Conservation (phyloP, 2,329 filamentous ascomycete genomes). For the Fusarium praegraminearum region DNA sequence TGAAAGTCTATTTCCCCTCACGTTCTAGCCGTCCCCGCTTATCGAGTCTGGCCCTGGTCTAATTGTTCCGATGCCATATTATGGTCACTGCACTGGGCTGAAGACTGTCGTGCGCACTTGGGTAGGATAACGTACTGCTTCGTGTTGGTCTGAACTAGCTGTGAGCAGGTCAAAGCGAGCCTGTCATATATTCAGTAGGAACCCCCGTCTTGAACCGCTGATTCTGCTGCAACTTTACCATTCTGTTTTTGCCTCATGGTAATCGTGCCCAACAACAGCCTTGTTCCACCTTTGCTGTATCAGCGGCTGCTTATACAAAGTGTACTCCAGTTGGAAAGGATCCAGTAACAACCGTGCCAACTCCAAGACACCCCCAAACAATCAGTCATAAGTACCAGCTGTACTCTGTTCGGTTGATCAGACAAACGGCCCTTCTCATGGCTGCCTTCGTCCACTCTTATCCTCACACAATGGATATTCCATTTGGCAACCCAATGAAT, state of each 20-base stretch:
- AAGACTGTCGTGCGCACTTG: conserved; percentile 33
- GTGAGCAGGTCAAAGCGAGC: conserved; percentile 6
- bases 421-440: conserved; percentile 16
- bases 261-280: neutral
- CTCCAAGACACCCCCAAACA: neutral
- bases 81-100: conserved; percentile 27
- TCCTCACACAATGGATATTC: conserved; percentile 34
- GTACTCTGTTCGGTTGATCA: conserved; percentile 6
- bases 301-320: neutral
- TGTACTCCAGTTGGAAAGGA: too few relatives aligned
- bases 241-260: neutral
- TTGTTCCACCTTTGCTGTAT: neutral
- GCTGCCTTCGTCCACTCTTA: conserved; percentile 39
- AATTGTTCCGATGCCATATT: conserved; percentile 15
- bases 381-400: conserved; percentile 4
- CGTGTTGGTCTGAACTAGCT: conserved; percentile 12
- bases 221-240: neutral
- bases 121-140: conserved; percentile 10
- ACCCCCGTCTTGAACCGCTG: neutral
- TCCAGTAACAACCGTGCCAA: neutral
- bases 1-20: conserved; percentile 47
- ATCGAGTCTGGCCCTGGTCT: conserved; percentile 21
- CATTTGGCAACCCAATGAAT: conserved; percentile 30
- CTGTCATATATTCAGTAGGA: conserved; percentile 30
- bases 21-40: conserved; percentile 29